Base-by-base conservation (phyloP, 176 grass and related monocot genomes). In the maize (Zea mays) region DNA sequence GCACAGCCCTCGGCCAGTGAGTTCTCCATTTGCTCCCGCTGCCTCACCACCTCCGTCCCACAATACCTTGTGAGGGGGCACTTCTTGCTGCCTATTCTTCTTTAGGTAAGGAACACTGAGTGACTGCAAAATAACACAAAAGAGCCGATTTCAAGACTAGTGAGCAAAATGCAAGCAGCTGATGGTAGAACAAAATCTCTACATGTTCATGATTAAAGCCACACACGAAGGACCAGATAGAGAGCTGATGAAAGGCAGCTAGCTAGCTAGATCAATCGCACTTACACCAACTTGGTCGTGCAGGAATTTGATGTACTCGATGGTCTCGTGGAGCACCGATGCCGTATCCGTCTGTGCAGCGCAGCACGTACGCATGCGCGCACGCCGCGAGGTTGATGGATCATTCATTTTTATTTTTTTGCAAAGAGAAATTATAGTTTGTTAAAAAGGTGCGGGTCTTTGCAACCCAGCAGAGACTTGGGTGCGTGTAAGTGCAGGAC, bases 221-320 rank as follows among this genome's bases (percentile, higher is more conserved):
- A n/a, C 4, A 4, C 38, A 39, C 56, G 58, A 79, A 79, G 57
- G 47, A 27, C 27, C 27, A 27, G 27, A 27, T 27, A 27, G 27
- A 27, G 27, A 27, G 27, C 27, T 52, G 27, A 27, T 27, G 27
- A 27, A 27, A 27, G 27, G 16, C 17, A n/a, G 75, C 37, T 38
- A 27, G 27, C 27, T 27, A 27, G 75, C 37, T 78, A 21, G 58
- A 72, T 79, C 49, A 75, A 55, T 55, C 52, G 52, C 56, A 92
- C 95, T 92, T 87, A 99, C 96, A 81, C 80, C 87, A 80, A 99
- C 96, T 99, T 99, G 92, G 2, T 89, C 90, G 15, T 99, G 96
- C 69, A 99, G 92, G 76, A 90, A 99, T 83, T 92, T 99, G 81
- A 99, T 92, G 92, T 99, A 99, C 61, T 95, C 96, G 57, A 99